phyloP scores from a whole-genome alignment of 495 filamentous ascomycete species.

The Penicillium salamii region DNA sequence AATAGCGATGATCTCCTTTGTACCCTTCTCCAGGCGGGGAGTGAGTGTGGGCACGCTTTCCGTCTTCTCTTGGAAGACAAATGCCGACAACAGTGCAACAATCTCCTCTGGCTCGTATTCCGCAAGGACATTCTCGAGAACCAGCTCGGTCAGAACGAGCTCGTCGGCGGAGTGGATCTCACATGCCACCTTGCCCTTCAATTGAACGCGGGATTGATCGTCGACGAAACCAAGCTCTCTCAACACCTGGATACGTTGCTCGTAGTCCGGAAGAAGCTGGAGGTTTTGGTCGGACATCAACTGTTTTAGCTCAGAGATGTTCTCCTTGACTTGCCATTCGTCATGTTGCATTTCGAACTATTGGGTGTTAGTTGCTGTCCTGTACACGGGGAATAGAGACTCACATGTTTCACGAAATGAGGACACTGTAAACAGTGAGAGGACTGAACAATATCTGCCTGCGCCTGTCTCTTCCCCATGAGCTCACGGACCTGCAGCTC shows the following conservation, averaged over 20 bases:
- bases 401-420: constrained; percentile 80
- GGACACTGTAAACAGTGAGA: constrained; percentile 64
- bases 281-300: constrained; percentile 95
- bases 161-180: constrained; percentile 98
- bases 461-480: constrained; percentile 62
- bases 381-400: constrained; percentile 20
- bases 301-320: constrained; percentile 78
- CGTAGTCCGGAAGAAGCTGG: constrained; percentile 95
- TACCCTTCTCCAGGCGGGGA: constrained; percentile 75
- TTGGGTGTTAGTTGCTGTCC: neutral
- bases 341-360: constrained; percentile 90
- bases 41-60: constrained; percentile 81
- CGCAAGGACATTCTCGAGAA: constrained; percentile 93
- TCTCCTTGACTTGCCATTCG: constrained; percentile 89
- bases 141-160: constrained; percentile 92
- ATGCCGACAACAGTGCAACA: constrained; percentile 86
- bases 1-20: constrained; percentile 80
- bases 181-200: constrained; percentile 98
- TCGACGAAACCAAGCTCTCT: constrained; percentile 91
- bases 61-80: constrained; percentile 99
- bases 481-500: constrained; percentile 73
- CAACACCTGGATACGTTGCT: constrained; percentile 88
- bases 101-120: constrained; percentile 97
- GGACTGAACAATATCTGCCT: constrained; percentile 54
- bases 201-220: constrained; percentile 73